Base-by-base conservation (phyloP, 108 stramenopile species). In the Cyclotella kingstonii region DNA sequence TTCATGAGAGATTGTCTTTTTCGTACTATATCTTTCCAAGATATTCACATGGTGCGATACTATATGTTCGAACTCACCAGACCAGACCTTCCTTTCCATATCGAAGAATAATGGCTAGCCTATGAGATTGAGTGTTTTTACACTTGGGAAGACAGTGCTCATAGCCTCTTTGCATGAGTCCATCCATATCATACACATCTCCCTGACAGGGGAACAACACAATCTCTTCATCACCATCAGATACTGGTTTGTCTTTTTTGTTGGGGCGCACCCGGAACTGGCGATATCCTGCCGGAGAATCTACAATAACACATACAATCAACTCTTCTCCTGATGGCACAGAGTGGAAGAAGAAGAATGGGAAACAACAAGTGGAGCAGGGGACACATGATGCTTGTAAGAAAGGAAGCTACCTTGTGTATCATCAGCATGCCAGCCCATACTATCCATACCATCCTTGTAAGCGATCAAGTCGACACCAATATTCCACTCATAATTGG, bases 361-460 rank as follows among this genome's bases (percentile, higher is more conserved):
- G 6, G 17, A 55, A 22, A 11, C 3, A 30, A 39, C 10, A 14
- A 2, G 5, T 40, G 23, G 2, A 55, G 6, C 1, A 12, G 2
- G 15, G 1, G 15, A 8, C 5, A 21, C 14, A 57, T 4, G 25
- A 25, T 26, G 17, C 22, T 23, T 25, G 15, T 12, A 41, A n/a
- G n/a, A 26, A 41, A 14, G 18, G 12, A 44, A 45, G 44, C n/a
- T 55, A 66, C 64, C 64, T 29, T 66, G 64, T 0, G 80, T 80
- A 39, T 85, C 81, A 51, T 84, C 84, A 18, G 84, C 77, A 40
- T 85, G 84, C 46, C 57, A 73, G 2, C 82, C 82, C 21, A 85
- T 85, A 10, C 53, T 48, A 46, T 85, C 84, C 25, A 55, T 63
- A 2, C 72, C 66, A 47, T 78, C 80, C 23, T 73, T 56, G 61